Percentiles rank a stretch among this genome's conserved stretches.
phyloP scores from a whole-genome alignment of 2,329 filamentous ascomycete genomes.

The Pochonia chlamydosporia region DNA sequence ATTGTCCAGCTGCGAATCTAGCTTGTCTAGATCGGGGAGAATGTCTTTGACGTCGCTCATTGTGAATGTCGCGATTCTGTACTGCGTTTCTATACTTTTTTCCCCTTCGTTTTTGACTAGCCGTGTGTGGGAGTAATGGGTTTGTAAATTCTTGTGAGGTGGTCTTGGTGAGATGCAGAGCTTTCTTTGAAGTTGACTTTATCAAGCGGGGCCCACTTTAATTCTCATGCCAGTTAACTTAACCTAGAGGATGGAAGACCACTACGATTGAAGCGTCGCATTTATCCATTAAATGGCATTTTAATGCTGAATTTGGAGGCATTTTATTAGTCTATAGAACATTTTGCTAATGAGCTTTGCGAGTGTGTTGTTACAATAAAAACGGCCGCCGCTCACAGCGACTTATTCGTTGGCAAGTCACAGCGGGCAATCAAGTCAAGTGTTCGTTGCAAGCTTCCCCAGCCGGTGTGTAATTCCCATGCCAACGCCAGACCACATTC shows the following conservation, averaged over 20 bases:
- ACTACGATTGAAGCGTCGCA: too few species aligned
- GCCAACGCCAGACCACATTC: too few species aligned
- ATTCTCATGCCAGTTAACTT: neutral
- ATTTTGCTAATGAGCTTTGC: too few species aligned
- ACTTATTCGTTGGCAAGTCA: too few species aligned
- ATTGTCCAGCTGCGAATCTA: constrained; percentile 73
- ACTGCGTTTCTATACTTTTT: neutral
- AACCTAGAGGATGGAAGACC: neutral
- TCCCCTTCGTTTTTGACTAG: neutral
- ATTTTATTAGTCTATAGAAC: too few species aligned
- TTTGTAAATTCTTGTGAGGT: neutral
- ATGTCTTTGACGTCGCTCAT: constrained; percentile 49
- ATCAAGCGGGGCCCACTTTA: neutral
- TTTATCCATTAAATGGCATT: too few species aligned
- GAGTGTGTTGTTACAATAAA: too few species aligned
- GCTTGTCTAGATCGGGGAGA: constrained; percentile 61
- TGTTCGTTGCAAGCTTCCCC: too few species aligned
- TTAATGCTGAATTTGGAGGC: too few species aligned
- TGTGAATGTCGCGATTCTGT: neutral
- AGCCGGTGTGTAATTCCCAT: too few species aligned
- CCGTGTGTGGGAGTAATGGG: neutral
- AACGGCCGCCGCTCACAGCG: too few species aligned
- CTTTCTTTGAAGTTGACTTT: neutral
- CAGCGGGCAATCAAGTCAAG: too few species aligned
- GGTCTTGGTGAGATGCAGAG: neutral